Conservation (phyloP, 2,329 filamentous ascomycete genomes). For the Stemphylium vesicarium region DNA sequence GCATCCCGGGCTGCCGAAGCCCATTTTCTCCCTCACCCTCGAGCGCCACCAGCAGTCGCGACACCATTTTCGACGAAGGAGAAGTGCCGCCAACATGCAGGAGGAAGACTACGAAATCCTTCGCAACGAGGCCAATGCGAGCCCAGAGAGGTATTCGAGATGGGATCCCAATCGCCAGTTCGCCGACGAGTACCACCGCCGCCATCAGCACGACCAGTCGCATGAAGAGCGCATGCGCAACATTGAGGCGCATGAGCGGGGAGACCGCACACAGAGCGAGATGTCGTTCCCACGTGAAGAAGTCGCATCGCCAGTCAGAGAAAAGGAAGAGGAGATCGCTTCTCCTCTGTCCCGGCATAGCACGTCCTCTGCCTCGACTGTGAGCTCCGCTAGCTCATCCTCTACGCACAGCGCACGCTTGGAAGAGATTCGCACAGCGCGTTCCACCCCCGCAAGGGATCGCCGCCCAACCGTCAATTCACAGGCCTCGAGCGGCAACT, state of each 20-base stretch:
- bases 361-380: slow-evolving; percentile 27
- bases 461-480: slow-evolving; percentile 30
- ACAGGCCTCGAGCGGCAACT: slow-evolving; percentile 24
- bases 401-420: slow-evolving; percentile 27
- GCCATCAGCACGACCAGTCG: slow-evolving; percentile 27
- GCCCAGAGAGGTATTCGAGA: slow-evolving; percentile 31
- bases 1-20: background rate
- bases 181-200: slow-evolving; percentile 30
- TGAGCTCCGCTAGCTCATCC: slow-evolving; percentile 25
- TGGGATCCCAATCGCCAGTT: slow-evolving; percentile 42
- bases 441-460: slow-evolving; percentile 19
- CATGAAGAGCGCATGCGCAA: slow-evolving; percentile 14
- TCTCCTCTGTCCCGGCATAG: slow-evolving; percentile 33
- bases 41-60: background rate
- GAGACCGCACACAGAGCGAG: slow-evolving; percentile 15
- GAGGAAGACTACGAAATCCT: slow-evolving; percentile 40
- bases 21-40: background rate
- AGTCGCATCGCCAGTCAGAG: slow-evolving; percentile 13
- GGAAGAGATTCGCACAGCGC: slow-evolving; percentile 40
- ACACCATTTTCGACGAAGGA: background rate
- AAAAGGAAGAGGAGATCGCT: slow-evolving; percentile 27
- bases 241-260: slow-evolving; percentile 9
- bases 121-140: slow-evolving; percentile 38
- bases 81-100: slow-evolving; percentile 28
- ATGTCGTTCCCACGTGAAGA: slow-evolving; percentile 4